Evolutionary conservation across 2,329 filamentous ascomycete species (phyloP).

Genomic region (Cryphonectria radicalis): DNA sequence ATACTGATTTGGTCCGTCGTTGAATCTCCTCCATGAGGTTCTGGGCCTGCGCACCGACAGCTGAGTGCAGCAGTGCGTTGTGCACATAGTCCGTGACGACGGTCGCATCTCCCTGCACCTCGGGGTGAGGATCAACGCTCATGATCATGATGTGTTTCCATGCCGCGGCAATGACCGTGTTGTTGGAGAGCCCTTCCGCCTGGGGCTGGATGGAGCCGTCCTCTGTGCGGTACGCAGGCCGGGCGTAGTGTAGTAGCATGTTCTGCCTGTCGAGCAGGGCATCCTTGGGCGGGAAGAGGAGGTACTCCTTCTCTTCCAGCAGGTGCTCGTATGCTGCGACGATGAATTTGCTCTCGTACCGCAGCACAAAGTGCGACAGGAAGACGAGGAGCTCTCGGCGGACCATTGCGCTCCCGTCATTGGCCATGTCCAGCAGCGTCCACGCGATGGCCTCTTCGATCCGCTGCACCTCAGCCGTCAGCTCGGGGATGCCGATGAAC

Average conservation of each 20-base stretch:
- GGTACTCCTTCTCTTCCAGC: slow-evolving; percentile 76
- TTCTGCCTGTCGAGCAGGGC: slow-evolving; percentile 62
- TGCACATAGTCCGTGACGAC: slow-evolving; percentile 88
- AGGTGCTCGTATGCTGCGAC: slow-evolving; percentile 92
- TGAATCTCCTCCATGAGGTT: slow-evolving; percentile 75
- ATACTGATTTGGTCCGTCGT: slow-evolving; percentile 51
- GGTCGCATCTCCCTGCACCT: slow-evolving; percentile 83
- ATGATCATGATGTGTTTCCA: slow-evolving; percentile 94
- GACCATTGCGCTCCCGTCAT: slow-evolving; percentile 92
- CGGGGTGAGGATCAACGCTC: slow-evolving; percentile 91
- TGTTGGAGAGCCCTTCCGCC: slow-evolving; percentile 71
- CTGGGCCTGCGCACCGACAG: slow-evolving; percentile 72
- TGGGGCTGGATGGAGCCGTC: slow-evolving; percentile 62
- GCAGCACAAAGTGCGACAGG: slow-evolving; percentile 86
- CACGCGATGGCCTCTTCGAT: slow-evolving; percentile 91
- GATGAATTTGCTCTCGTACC: slow-evolving; percentile 90
- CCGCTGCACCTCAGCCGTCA: slow-evolving; percentile 87
- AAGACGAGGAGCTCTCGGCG: slow-evolving; percentile 92
- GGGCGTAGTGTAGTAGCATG: slow-evolving; percentile 64
- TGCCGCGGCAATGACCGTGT: slow-evolving; percentile 89
- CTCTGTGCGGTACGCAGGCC: slow-evolving; percentile 57
- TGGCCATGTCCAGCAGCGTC: slow-evolving; percentile 87
- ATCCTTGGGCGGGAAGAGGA: slow-evolving; percentile 58
- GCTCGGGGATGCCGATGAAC: slow-evolving; percentile 89
- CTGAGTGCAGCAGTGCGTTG: slow-evolving; percentile 75